A percentile compares a stretch with the other conserved stretches of the same genome.
These are phyloP conservation scores for Dothistroma septosporum DNA, from an alignment of 2,329 filamentous ascomycete genomes.

Conservation along the genomic window DNA sequence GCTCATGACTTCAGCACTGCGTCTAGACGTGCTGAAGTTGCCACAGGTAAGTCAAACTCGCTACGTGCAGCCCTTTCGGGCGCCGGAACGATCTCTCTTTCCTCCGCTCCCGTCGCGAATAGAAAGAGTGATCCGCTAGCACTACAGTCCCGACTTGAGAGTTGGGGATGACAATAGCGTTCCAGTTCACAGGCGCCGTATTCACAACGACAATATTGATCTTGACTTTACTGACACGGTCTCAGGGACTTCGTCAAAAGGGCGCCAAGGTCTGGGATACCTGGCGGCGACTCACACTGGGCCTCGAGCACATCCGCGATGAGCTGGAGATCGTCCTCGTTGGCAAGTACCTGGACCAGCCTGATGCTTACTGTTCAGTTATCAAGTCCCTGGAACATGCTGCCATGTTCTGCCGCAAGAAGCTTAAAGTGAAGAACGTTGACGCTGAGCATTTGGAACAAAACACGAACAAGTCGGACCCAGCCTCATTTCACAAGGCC, in stretches of 20 bases:
- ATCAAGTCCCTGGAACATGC: conserved; percentile 86
- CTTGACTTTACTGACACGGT: not conserved
- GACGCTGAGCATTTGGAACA: conserved; percentile 81
- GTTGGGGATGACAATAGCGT: no score
- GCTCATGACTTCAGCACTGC: conserved; percentile 62
- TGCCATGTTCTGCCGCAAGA: conserved; percentile 77
- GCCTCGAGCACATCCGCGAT: conserved; percentile 63
- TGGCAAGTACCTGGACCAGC: conserved; percentile 82
- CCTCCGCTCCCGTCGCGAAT: no score
- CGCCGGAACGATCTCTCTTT: not conserved
- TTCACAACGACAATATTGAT: no score
- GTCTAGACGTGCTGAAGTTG: conserved; percentile 53
- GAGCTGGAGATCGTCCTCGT: conserved; percentile 79
- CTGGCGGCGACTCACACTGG: conserved; percentile 69
- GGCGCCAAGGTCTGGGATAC: conserved; percentile 69
- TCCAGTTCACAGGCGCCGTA: no score
- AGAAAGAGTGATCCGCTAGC: no score
- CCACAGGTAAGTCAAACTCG: conserved; percentile 36
- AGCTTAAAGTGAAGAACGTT: conserved; percentile 77
- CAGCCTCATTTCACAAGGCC: conserved; percentile 69
- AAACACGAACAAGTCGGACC: conserved; percentile 56
- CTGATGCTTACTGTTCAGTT: conserved; percentile 82
- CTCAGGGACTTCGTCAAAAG: conserved; percentile 39
- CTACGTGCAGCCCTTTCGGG: not conserved
- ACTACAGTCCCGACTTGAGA: no score